Base-by-base conservation (phyloP, 371 early-diverging fungal genomes). In the Mucor mucedo region DNA sequence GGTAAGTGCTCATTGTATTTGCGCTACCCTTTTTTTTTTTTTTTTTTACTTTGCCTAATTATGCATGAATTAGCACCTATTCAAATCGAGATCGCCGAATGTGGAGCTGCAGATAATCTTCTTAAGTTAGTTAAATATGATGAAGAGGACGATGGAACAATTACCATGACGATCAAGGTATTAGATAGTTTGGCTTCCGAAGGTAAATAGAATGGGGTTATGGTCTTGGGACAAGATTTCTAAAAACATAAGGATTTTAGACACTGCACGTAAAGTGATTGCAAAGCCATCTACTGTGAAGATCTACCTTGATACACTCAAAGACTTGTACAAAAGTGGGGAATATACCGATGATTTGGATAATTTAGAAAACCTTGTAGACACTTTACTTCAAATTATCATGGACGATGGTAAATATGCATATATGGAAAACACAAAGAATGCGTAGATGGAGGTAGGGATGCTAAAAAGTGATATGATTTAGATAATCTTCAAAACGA, bases 401-500 rank as follows among this genome's bases (percentile, higher is more conserved):
- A 61, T 78, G 58, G 79, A 82, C 33, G 70, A 82, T 70, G 79
- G 77, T 79, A 73, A 50, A 2, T 35, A 4, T 35, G 1, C 41
- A 33, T 48, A 38, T 27, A 5, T 35, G 42, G 32, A 28, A 38
- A 45, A 33, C 30, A 42, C 5, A 14, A 55, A 47, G 3, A 47
- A 21, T 8, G 47, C 5, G 21, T 21, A 21, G 1, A 21, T 21
- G 21, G 21, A 21, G 21, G 21, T 21, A 16, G 47, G 21, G 47
- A 47, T 47, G 21, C 8, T 21, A 47, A 42, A 42, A 42, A 10
- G 21, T 21, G 16, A 47, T 30, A 50, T 30, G 7, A 11, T 16
- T 62, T 63, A 74, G 84, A 83, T 14, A 49, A 67, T 8, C 80
- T 77, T 27, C 84, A 87, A 55, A 64, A 59, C 14, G 68, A 73